Base-by-base conservation (phyloP, 2,329 filamentous ascomycete species). In the Alternaria tenuissima region DNA sequence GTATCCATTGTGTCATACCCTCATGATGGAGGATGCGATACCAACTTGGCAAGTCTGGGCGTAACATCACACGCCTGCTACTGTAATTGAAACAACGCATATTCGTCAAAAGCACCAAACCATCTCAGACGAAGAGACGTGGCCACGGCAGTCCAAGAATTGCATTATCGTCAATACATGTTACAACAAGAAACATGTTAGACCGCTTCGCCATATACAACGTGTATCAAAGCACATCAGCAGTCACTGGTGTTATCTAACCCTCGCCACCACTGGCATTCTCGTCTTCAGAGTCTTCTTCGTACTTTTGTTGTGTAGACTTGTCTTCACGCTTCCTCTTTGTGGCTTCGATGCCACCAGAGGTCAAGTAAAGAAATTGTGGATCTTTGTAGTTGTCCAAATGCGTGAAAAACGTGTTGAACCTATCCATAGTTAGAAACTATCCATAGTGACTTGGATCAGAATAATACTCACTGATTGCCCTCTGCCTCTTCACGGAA, bases 401-500 rank as follows among this genome's bases (percentile, higher is more conserved):
- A 57, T 84, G 82, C 8, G 81, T 81, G 71, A 83, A 85, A 71
- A 85, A 84, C 5, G 79, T 74, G 47, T 81, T 78, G 70, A 82
- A 82, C 22, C 79, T 81, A 5, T 14, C 32, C 22, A 1, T 7
- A 3, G 55, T 76, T 55, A 76, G 68, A 38, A 12, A 3, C 18
- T 9, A 11, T 39, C 7, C n/a, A 20, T 39, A 38, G 5, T 20
- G 16, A 16, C n/a, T 20, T 9, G n/a, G 8, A 18, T 20, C 36
- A n/a, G 18, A 11, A 9, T 26, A 39, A 9, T 39, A 87, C 91
- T 87, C 84, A 94, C 91, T 91, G 87, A 75, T 94, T 93, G 65
- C 92, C 90, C 76, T 90, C 88, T 79, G 95, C 92, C 78, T 98
- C 95, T 53, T 96, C 90, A 26, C 90, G 86, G 79, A 96, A 98